Conservation (phyloP, 345 rosid species). For the Melaleuca quinquenervia region DNA sequence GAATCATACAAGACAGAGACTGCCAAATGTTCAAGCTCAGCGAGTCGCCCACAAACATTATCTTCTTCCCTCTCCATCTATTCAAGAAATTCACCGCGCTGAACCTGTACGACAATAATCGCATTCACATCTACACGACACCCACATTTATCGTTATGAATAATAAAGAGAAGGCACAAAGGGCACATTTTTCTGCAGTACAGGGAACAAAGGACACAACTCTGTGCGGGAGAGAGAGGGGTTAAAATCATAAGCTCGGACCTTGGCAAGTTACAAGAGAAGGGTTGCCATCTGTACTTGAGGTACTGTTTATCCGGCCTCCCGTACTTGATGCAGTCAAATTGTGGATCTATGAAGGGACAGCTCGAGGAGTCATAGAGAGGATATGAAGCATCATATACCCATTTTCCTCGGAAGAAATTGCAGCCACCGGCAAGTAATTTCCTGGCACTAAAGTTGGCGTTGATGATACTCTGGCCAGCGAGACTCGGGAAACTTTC, state of each 20-base stretch:
- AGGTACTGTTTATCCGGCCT: constrained; percentile 37
- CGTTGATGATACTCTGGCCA: background rate
- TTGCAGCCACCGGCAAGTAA: constrained; percentile 24
- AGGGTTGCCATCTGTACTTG: constrained; percentile 63
- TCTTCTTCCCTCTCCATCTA: constrained; percentile 87
- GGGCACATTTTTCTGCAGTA: background rate
- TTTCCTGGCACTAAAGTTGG: constrained; percentile 3
- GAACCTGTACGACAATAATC: constrained; percentile 39
- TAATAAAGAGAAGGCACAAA: background rate
- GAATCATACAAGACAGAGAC: constrained; percentile 66
- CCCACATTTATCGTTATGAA: background rate
- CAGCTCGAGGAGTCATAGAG: constrained; percentile 34
- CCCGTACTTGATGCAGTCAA: constrained; percentile 49
- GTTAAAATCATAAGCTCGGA: background rate
- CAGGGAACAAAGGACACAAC: background rate
- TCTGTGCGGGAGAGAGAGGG: background rate
- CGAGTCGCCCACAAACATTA: constrained; percentile 97
- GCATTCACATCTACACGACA: background rate
- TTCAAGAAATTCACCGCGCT: constrained; percentile 63
- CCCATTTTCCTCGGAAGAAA: constrained; percentile 50
- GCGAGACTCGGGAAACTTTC: background rate
- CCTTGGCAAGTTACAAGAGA: constrained; percentile 45
- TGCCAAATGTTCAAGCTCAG: constrained; percentile 77
- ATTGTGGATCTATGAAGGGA: constrained; percentile 47
- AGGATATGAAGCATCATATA: constrained; percentile 37